A percentile compares a stretch with the other conserved stretches of the same genome.
phyloP scores from a whole-genome alignment of 257 asterid genomes.

The Nicotiana otophora region DNA sequence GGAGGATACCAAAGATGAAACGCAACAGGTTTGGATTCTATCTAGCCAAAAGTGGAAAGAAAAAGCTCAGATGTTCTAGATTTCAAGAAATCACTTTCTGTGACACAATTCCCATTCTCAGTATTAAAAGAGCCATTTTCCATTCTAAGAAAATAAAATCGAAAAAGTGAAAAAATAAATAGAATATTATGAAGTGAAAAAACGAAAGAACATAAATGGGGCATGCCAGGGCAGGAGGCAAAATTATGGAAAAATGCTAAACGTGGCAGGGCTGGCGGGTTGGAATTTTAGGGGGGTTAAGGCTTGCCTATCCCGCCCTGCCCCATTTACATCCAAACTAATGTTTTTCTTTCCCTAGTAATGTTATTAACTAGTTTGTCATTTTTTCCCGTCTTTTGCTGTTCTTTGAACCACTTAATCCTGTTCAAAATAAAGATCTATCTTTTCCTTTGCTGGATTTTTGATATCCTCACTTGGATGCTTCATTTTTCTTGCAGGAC shows the following conservation, averaged over 20 bases:
- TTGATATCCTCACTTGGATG: background rate
- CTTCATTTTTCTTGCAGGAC: constrained; percentile 42
- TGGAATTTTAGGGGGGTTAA: background rate
- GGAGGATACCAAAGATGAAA: too few relatives aligned
- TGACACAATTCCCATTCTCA: too few relatives aligned
- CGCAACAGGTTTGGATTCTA: too few relatives aligned
- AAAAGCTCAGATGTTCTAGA: too few relatives aligned
- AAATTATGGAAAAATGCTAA: background rate
- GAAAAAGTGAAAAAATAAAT: too few relatives aligned
- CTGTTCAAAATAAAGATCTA: background rate
- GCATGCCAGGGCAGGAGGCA: background rate
- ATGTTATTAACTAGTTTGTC: background rate
- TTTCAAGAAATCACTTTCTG: too few relatives aligned
- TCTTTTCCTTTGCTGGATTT: background rate
- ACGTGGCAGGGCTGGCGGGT: background rate
- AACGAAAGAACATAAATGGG: too few relatives aligned
- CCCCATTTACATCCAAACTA: background rate
- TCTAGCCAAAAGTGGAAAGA: too few relatives aligned
- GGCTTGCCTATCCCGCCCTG: background rate
- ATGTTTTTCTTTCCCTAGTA: background rate
- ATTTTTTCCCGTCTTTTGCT: background rate
- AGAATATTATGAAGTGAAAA: too few relatives aligned
- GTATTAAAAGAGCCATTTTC: too few relatives aligned
- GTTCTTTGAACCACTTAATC: background rate
- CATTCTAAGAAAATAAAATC: too few relatives aligned